Evolutionary conservation across 2,329 filamentous ascomycete genomes (phyloP), one percentile per base, ranked within the genome.

Genomic region (Diaporthe citriasiana): DNA sequence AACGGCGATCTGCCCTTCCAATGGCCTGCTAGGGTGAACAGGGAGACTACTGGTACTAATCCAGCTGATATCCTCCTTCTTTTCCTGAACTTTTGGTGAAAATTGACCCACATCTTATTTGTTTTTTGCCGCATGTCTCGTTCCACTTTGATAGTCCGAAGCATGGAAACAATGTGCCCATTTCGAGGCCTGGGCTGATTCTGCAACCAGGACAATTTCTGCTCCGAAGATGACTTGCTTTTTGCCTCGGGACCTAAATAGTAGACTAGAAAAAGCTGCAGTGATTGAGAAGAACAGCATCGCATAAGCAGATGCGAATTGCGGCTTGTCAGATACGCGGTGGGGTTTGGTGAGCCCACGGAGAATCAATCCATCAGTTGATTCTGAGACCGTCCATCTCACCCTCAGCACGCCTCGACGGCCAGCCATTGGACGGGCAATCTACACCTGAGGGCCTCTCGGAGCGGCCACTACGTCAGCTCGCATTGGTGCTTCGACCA

Each of bases 391-490:
- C 4, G 17, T 7, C 42, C 42, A n/a, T 33, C 19, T 50, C 42
- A 30, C 45, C 60, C 19, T 35, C 19, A 50, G 10, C 42, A 35
- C 38, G 30, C 7, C 60, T 25, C 60, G 30, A 35, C 13, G 22
- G 45, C n/a, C 60, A 51, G 30, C 12, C 42, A 66, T 51, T 66
- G 60, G 60, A 45, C 45, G 45, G 60, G 60, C 45, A 38, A 51
- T 51, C 45, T 30, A 35, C 45, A n/a, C n/a, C 60, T 27, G 30
- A 66, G 47, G 47, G 1, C n/a, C 13, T 38, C 47, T 47, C 45
- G 63, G 30, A 4, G 22, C n/a, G 33, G n/a, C 45, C 17, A 50
- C 60, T 68, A 68, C 63, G 63, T 68, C 63, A 68, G 63, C 45
- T 40, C 45, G 63, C 63, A 68, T 51, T 53, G 63, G 63, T 45